A percentile compares a stretch with the other conserved stretches of the same genome.
Conservation (phyloP, 768 basidiomycete genomes). For the Tricholoma furcatifolium region DNA sequence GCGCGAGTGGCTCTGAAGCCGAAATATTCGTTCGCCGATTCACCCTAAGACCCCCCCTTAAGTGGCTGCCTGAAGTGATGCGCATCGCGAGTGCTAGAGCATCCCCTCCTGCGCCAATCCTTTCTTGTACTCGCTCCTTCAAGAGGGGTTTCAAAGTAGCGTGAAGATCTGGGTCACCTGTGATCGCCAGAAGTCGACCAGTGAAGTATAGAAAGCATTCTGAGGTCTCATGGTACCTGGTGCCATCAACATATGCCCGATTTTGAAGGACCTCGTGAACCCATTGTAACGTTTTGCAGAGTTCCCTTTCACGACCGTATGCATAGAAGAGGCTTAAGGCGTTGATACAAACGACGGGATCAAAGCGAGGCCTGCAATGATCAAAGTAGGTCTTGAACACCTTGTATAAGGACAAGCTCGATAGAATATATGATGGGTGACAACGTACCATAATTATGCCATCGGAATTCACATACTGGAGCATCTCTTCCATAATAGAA, state of each 20-base stretch:
- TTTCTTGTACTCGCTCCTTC: slow-evolving; percentile 46
- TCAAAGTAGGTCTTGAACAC: slow-evolving; percentile 50
- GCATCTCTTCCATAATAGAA: slow-evolving; percentile 57
- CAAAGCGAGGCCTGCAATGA: slow-evolving; percentile 46
- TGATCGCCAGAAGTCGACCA: slow-evolving; percentile 38
- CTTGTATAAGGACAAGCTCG: slow-evolving; percentile 3
- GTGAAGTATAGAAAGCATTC: slow-evolving; percentile 56
- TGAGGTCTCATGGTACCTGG: slow-evolving; percentile 50
- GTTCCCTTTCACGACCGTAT: slow-evolving; percentile 45
- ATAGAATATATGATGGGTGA: neutral
- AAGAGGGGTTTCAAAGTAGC: slow-evolving; percentile 37
- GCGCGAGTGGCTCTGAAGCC: too few species aligned
- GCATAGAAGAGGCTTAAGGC: slow-evolving; percentile 48
- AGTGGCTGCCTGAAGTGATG: too few species aligned
- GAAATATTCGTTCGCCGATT: too few species aligned
- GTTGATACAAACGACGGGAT: slow-evolving; percentile 54
- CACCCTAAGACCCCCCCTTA: too few species aligned
- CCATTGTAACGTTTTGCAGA: slow-evolving; percentile 46
- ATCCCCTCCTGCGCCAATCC: slow-evolving; percentile 47
- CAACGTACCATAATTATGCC: slow-evolving; percentile 46
- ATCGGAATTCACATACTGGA: slow-evolving; percentile 46
- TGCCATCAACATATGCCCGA: slow-evolving; percentile 54
- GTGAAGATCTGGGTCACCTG: slow-evolving; percentile 34
- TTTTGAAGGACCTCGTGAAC: slow-evolving; percentile 47
- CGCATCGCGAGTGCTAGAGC: slow-evolving; percentile 59